Evolutionary conservation across 768 basidiomycete species (phyloP).

Genomic region (Favolaschia claudopus): DNA sequence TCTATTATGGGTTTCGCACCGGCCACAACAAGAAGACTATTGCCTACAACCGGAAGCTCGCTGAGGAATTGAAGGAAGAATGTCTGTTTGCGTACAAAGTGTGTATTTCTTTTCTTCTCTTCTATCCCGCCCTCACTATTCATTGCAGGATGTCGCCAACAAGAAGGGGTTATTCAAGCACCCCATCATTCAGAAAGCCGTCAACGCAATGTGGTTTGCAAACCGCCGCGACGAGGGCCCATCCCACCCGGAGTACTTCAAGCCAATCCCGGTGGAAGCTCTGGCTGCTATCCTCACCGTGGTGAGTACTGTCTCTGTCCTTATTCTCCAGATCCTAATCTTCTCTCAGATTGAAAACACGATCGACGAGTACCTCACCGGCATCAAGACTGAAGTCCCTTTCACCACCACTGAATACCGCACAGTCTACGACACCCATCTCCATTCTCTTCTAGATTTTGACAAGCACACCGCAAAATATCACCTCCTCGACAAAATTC

Average conservation of each 20-base stretch:
- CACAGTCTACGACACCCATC: conserved; percentile 16
- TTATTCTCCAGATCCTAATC: neutral
- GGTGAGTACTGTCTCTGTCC: neutral
- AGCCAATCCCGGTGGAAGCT: conserved; percentile 16
- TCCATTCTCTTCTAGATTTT: conserved; percentile 10
- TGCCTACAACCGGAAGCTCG: conserved; percentile 13
- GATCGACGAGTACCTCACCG: conserved; percentile 28
- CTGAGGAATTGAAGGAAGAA: conserved; percentile 14
- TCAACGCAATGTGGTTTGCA: conserved; percentile 26
- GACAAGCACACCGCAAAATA: neutral
- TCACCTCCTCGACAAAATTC: conserved; percentile 12
- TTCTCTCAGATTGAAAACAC: conserved; percentile 22
- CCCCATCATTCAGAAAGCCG: conserved; percentile 18
- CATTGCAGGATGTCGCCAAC: neutral
- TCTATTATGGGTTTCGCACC: conserved; percentile 19
- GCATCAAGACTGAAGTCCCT: conserved; percentile 15
- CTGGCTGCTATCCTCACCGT: neutral
- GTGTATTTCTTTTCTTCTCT: neutral
- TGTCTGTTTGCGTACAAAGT: conserved; percentile 25
- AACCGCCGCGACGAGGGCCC: conserved; percentile 28
- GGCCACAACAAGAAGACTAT: conserved; percentile 20
- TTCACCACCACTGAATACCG: conserved; percentile 27
- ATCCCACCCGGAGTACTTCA: conserved; percentile 20
- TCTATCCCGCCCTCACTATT: neutral
- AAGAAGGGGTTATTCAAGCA: conserved; percentile 9